phyloP scores from a whole-genome alignment of 805 yeast genomes.

The Zygosaccharomyces siamensis region DNA sequence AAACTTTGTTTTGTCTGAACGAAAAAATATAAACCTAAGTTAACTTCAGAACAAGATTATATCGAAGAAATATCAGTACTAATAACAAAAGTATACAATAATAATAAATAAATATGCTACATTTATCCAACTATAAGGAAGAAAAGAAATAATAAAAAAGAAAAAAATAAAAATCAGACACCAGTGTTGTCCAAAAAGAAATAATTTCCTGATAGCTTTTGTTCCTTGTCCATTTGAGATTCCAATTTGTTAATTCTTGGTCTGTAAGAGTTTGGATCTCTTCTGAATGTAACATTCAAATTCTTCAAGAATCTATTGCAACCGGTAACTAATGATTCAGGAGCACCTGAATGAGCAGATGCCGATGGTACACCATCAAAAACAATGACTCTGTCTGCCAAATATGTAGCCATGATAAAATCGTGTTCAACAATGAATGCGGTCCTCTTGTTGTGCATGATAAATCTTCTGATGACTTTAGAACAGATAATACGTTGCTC shows the following conservation, averaged over 20 bases:
- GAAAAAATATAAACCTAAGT: neutral
- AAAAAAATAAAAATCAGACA: slow-evolving; percentile 29
- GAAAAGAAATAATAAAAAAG: neutral
- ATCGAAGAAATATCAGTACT: neutral
- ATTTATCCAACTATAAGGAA: neutral
- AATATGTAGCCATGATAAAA: slow-evolving; percentile 98
- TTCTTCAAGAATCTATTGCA: slow-evolving; percentile 96
- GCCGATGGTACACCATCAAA: slow-evolving; percentile 93
- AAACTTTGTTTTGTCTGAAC: too few species aligned
- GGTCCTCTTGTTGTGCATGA: slow-evolving; percentile 93
- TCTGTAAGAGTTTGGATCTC: slow-evolving; percentile 97
- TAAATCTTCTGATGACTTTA: slow-evolving; percentile 94
- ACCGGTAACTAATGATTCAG: slow-evolving; percentile 93
- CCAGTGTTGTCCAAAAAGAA: slow-evolving; percentile 81
- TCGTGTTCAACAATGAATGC: slow-evolving; percentile 99
- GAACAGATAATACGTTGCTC: slow-evolving; percentile 99
- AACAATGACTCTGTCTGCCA: slow-evolving; percentile 98
- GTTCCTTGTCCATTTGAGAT: slow-evolving; percentile 99
- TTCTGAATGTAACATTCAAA: slow-evolving; percentile 95
- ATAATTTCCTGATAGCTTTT: slow-evolving; percentile 85
- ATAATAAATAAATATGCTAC: slow-evolving; percentile 2
- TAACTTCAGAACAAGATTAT: neutral
- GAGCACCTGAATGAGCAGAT: slow-evolving; percentile 77
- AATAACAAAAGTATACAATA: neutral
- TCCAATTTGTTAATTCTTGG: slow-evolving; percentile 98